Percentiles rank a stretch among this genome's conserved stretches.
These are phyloP conservation scores for Ilyonectria robusta DNA, from an alignment of 2,329 filamentous ascomycete genomes.

Conservation along the genomic window DNA sequence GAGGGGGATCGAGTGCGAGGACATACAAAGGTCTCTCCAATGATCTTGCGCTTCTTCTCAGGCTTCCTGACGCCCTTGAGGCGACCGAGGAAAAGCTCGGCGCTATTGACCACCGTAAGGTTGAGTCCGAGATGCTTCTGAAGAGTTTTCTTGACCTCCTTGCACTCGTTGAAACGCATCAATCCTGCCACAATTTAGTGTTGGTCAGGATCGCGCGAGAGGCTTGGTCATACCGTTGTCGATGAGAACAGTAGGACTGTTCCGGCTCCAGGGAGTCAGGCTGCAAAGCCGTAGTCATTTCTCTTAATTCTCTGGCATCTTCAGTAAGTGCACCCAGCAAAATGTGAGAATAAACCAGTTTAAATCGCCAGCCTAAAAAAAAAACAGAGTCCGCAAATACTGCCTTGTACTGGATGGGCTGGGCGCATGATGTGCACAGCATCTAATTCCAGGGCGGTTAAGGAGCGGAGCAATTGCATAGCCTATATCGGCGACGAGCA, in stretches of 20 bases:
- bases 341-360: too few relatives aligned
- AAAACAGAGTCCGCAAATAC: too few relatives aligned
- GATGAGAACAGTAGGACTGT: constrained; percentile 73
- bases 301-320: too few relatives aligned
- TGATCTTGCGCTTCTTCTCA: constrained; percentile 92
- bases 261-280: too few relatives aligned
- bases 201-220: constrained; percentile 29
- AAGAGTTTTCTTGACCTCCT: constrained; percentile 85
- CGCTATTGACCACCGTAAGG: constrained; percentile 87
- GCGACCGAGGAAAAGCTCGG: constrained; percentile 81
- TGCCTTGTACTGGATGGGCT: too few relatives aligned
- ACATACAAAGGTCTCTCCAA: constrained; percentile 73
- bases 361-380: too few relatives aligned
- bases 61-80: constrained; percentile 84
- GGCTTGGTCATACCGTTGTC: constrained; percentile 74
- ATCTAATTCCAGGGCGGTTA: too few relatives aligned
- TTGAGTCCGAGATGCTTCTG: constrained; percentile 88
- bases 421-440: too few relatives aligned
- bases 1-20: neutral
- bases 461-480: too few relatives aligned
- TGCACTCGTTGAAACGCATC: constrained; percentile 88
- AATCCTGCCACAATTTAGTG: constrained; percentile 55
- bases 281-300: too few relatives aligned
- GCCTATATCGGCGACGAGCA: too few relatives aligned
- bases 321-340: too few relatives aligned